Evolutionary conservation across 176 grass and related monocot genomes (phyloP).

Genomic region (Lolium rigidum): DNA sequence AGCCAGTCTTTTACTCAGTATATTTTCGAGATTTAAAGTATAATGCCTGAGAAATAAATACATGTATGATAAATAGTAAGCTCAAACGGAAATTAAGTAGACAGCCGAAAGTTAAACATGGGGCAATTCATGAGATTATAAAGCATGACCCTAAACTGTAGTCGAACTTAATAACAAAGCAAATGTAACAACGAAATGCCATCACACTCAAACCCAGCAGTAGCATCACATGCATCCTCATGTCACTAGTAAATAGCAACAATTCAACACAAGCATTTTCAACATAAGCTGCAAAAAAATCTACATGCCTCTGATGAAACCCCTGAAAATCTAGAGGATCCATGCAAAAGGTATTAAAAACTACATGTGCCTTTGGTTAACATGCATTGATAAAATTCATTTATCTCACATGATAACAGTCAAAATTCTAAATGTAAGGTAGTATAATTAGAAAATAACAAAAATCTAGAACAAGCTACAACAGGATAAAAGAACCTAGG

Average conservation of each 20-base stretch:
- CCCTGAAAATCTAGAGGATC: neutral
- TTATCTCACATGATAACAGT: neutral
- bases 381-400: neutral
- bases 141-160: neutral
- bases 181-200: neutral
- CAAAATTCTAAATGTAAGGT: neutral
- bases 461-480: neutral
- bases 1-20: neutral
- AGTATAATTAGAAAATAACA: neutral
- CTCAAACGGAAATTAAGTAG: neutral
- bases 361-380: neutral
- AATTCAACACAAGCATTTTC: neutral
- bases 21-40: neutral
- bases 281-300: slow-evolving; percentile 1
- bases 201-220: neutral
- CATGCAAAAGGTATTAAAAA: neutral
- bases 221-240: neutral
- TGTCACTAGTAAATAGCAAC: neutral
- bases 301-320: neutral
- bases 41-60: slow-evolving; percentile 7
- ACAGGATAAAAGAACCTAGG: neutral
- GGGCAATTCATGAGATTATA: neutral
- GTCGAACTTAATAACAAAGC: neutral
- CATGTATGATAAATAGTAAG: neutral
- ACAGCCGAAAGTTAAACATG: neutral